phyloP scores from a whole-genome alignment of 129 eudicot species.

The Chrysanthemum lavandulifolium region DNA sequence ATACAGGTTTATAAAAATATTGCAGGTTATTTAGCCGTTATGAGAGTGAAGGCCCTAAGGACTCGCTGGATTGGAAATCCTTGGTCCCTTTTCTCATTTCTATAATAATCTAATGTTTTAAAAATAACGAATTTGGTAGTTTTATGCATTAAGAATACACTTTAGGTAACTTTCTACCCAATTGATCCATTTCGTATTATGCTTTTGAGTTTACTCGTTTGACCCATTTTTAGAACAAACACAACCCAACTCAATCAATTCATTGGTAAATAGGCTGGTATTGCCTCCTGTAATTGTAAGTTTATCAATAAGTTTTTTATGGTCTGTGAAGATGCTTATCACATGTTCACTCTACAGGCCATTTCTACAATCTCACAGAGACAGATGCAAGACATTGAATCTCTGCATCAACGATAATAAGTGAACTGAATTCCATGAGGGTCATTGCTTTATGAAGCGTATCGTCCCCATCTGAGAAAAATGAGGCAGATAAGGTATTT shows the following conservation, averaged over 20 bases:
- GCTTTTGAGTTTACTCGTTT: no score
- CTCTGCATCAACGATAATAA: conserved; percentile 67
- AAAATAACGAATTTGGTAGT: no score
- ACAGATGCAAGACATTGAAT: conserved; percentile 84
- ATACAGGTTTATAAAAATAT: conserved; percentile 3
- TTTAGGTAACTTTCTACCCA: no score
- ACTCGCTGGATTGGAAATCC: conserved; percentile 81
- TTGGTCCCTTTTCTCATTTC: no score
- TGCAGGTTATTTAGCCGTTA: conserved; percentile 24
- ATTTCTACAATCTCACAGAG: conserved; percentile 88
- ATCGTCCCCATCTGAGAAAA: conserved; percentile 51
- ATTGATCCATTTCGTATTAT: no score
- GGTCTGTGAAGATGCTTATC: conserved; percentile 5
- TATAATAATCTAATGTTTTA: no score
- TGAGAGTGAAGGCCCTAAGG: conserved; percentile 56
- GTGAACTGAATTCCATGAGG: conserved; percentile 79
- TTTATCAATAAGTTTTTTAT: conserved; percentile 9
- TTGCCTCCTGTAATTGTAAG: not conserved
- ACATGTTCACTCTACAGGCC: conserved; percentile 43
- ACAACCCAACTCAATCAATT: no score
- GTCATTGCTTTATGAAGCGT: conserved; percentile 58
- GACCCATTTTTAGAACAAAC: no score
- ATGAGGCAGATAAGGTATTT: conserved; percentile 80
- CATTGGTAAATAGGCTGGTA: no score
- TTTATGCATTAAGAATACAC: no score